These are phyloP conservation scores for Alternaria gansuensis DNA, from an alignment of 2,329 filamentous ascomycete species.

Conservation along the genomic window DNA sequence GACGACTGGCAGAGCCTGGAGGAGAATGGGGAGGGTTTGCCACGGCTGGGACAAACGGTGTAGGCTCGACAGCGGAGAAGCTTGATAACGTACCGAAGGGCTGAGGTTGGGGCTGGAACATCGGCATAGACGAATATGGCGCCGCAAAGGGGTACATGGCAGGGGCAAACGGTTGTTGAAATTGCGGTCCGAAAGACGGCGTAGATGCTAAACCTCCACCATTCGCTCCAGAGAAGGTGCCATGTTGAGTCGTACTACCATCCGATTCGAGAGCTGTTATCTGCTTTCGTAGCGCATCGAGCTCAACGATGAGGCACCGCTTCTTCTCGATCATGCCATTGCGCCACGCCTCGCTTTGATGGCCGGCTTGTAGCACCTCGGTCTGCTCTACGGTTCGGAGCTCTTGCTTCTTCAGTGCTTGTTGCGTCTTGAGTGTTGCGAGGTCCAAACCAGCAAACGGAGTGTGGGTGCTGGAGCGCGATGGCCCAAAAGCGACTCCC, in stretches of 20 bases:
- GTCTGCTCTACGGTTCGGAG: constrained; percentile 50
- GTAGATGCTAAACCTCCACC: constrained; percentile 20
- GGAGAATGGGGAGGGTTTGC: constrained; percentile 37
- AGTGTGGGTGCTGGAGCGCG: constrained; percentile 32
- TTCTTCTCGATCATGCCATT: constrained; percentile 49
- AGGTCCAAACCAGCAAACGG: constrained; percentile 40
- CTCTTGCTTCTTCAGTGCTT: constrained; percentile 46
- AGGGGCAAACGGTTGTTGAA: constrained; percentile 38
- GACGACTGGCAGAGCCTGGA: constrained; percentile 48
- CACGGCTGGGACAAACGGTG: constrained; percentile 33
- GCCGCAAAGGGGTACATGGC: constrained; percentile 37
- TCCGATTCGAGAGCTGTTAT: constrained; percentile 43
- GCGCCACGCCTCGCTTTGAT: constrained; percentile 48
- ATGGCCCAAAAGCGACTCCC: constrained; percentile 22
- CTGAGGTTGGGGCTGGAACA: constrained; percentile 35
- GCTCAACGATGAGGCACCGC: constrained; percentile 47
- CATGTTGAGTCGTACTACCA: constrained; percentile 15
- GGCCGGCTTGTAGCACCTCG: constrained; percentile 47
- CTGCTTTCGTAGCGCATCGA: constrained; percentile 49
- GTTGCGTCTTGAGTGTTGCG: constrained; percentile 39
- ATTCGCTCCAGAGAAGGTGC: constrained; percentile 22
- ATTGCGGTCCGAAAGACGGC: constrained; percentile 36
- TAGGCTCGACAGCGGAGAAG: constrained; percentile 32
- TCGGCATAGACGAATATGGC: constrained; percentile 39
- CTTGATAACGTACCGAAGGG: constrained; percentile 32